Conservation (phyloP, 2,329 filamentous ascomycete species). For the Microdochium trichocladiopsis region DNA sequence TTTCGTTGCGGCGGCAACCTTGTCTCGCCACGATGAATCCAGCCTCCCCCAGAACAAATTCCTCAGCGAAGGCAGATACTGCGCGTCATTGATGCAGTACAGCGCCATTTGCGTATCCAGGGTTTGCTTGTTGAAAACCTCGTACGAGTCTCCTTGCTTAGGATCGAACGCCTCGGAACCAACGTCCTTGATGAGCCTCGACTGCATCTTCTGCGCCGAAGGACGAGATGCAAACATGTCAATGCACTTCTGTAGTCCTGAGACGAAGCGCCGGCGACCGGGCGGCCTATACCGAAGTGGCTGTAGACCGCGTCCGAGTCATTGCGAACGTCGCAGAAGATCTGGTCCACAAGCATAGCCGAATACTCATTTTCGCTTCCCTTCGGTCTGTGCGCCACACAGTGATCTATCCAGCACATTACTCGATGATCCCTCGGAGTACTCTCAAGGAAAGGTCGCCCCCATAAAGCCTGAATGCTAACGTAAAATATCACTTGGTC, state of each 20-base stretch:
- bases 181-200: slow-evolving; percentile 25
- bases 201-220: slow-evolving; percentile 10
- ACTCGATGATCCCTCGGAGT: too few species aligned
- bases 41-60: slow-evolving; percentile 16
- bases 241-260: slow-evolving; percentile 21
- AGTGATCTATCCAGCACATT: too few species aligned
- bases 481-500: too few species aligned
- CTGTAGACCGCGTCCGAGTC: too few species aligned
- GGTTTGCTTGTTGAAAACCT: slow-evolving; percentile 39
- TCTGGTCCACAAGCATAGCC: too few species aligned
- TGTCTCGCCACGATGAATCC: slow-evolving; percentile 6
- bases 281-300: too few species aligned
- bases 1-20: slow-evolving; percentile 15
- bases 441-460: too few species aligned
- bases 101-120: slow-evolving; percentile 25
- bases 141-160: slow-evolving; percentile 32
- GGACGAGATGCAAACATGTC: slow-evolving; percentile 14
- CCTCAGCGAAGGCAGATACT: slow-evolving; percentile 27
- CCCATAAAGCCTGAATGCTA: too few species aligned
- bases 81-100: slow-evolving; percentile 42
- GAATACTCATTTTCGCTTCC: too few species aligned
- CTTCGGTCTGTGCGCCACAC: too few species aligned
- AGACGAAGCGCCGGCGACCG: slow-evolving; percentile 5
- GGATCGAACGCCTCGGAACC: slow-evolving; percentile 30
- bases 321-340: too few species aligned